Percentiles rank a stretch among this genome's conserved stretches.
Evolutionary conservation across 352 stramenopile species (phyloP).

Genomic region (Pythium aquatile): DNA sequence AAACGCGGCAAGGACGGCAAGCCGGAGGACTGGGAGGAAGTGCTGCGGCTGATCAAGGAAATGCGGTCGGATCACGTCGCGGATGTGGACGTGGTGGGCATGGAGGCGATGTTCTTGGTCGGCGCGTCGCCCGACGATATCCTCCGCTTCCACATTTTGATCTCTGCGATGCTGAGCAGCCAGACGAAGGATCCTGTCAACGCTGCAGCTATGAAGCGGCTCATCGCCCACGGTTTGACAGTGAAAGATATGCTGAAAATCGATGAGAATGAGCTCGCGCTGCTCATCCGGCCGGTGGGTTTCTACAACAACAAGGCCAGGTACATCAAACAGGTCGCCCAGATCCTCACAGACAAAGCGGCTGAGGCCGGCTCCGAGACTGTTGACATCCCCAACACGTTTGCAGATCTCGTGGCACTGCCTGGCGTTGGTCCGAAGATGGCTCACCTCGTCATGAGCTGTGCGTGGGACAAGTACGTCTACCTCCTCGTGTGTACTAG

Average conservation of each 20-base stretch:
- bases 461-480: slow-evolving; percentile 86
- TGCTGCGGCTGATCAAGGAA: slow-evolving; percentile 57
- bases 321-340: slow-evolving; percentile 89
- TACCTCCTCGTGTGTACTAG: background rate
- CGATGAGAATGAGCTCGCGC: slow-evolving; percentile 78
- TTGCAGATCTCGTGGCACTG: slow-evolving; percentile 88
- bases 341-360: slow-evolving; percentile 46
- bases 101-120: slow-evolving; percentile 53
- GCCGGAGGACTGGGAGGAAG: slow-evolving; percentile 52
- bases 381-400: slow-evolving; percentile 91
- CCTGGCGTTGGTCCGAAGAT: slow-evolving; percentile 97
- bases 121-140: slow-evolving; percentile 40
- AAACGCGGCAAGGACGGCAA: slow-evolving; percentile 24
- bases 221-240: slow-evolving; percentile 73
- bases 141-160: slow-evolving; percentile 91
- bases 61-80: slow-evolving; percentile 66
- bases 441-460: slow-evolving; percentile 94
- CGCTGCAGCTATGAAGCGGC: slow-evolving; percentile 63
- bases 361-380: slow-evolving; percentile 23
- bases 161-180: slow-evolving; percentile 95
- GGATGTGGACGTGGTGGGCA: slow-evolving; percentile 71
- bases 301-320: slow-evolving; percentile 98
- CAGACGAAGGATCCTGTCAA: slow-evolving; percentile 96
- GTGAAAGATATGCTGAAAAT: slow-evolving; percentile 86
- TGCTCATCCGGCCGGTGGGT: slow-evolving; percentile 89